phyloP scores from a whole-genome alignment of 208 protist species.

The Trypanosomatidae sp. region DNA sequence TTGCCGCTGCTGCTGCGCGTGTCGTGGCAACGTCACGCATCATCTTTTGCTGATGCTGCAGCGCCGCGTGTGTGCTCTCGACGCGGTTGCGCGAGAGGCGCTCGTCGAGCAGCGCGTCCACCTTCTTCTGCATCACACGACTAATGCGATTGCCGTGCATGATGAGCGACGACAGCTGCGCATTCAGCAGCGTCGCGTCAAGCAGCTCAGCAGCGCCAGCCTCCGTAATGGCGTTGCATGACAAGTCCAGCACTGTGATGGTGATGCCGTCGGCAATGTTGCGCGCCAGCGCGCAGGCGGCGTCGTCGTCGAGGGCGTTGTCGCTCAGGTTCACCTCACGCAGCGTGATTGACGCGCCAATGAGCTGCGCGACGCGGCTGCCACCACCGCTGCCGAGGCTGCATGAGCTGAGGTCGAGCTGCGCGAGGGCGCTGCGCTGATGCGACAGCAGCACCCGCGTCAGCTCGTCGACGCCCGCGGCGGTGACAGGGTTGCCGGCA shows the following conservation, averaged over 20 bases:
- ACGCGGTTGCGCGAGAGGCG: constrained; percentile 44
- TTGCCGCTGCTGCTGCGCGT: constrained; percentile 9
- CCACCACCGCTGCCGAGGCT: constrained; percentile 40
- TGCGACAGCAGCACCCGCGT: constrained; percentile 30
- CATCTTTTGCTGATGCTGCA: constrained; percentile 13
- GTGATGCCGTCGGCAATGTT: constrained; percentile 51
- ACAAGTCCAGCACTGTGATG: constrained; percentile 48
- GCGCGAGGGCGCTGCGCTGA: constrained; percentile 30
- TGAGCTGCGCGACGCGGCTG: constrained; percentile 50
- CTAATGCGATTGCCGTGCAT: constrained; percentile 73
- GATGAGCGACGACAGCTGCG: constrained; percentile 36
- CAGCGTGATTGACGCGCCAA: constrained; percentile 43
- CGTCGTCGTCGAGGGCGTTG: constrained; percentile 76
- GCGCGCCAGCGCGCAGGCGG: constrained; percentile 36
- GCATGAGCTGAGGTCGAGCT: constrained; percentile 65
- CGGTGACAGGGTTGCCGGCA: constrained; percentile 59
- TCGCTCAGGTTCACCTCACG: constrained; percentile 65
- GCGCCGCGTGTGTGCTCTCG: constrained; percentile 7
- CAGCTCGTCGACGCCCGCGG: constrained; percentile 49
- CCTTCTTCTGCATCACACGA: constrained; percentile 74
- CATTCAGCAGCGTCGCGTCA: constrained; percentile 53
- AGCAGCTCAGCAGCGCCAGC: constrained; percentile 56
- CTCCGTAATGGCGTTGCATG: constrained; percentile 59
- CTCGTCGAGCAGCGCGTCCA: constrained; percentile 63
- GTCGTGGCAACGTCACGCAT: neutral